Evolutionary conservation across 352 stramenopile species (phyloP).

Genomic region (Globisporangium lucens): DNA sequence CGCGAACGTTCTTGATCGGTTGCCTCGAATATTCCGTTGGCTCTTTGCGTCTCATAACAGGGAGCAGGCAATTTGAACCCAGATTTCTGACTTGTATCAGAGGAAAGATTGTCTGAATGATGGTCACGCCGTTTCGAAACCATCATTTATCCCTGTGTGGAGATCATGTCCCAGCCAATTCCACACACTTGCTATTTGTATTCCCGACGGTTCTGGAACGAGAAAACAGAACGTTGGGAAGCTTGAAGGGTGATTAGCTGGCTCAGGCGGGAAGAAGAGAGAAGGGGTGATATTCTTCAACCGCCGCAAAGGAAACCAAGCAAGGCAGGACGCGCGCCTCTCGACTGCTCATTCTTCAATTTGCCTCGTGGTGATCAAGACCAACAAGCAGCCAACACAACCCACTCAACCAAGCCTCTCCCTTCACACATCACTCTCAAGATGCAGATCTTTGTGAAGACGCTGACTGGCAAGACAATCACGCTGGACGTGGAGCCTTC

Average conservation of each 20-base stretch:
- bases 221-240: not conserved
- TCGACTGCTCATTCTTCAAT: slow-evolving; percentile 22
- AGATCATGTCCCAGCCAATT: not conserved
- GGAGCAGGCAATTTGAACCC: not conserved
- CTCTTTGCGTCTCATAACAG: not conserved
- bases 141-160: not conserved
- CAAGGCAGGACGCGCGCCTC: not conserved
- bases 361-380: slow-evolving; percentile 13
- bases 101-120: slow-evolving; percentile 6
- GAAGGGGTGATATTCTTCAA: not conserved
- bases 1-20: not conserved
- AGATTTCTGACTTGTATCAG: slow-evolving; percentile 9
- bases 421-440: slow-evolving; percentile 6
- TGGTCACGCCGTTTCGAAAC: slow-evolving; percentile 11
- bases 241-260: not conserved
- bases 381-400: slow-evolving; percentile 15
- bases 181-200: slow-evolving; percentile 11
- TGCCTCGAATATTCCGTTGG: slow-evolving; percentile 1
- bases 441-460: slow-evolving; percentile 94
- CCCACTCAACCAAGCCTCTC: not conserved
- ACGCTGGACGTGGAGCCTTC: slow-evolving; percentile 91
- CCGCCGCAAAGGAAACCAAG: not conserved
- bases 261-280: not conserved
- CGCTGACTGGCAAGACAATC: slow-evolving; percentile 90
- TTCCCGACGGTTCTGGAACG: not conserved